Base-by-base conservation (phyloP, 805 yeast species). In the Ogataea paraovalis region DNA sequence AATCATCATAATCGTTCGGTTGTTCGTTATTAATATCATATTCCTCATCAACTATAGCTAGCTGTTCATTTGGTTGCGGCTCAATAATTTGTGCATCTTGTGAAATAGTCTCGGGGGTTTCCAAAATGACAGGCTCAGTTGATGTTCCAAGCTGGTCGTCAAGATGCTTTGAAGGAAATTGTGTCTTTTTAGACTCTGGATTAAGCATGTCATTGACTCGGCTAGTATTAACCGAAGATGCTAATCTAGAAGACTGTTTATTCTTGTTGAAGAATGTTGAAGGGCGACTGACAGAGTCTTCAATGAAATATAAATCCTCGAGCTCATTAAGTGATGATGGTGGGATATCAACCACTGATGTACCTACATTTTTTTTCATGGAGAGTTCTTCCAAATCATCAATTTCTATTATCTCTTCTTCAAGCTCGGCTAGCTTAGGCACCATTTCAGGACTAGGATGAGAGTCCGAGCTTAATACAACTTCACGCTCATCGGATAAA, bases 321-420 rank as follows among this genome's bases (percentile, higher is more conserved):
- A 57, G 43, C 21, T 58, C 62, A 45, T 62, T 52, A 41, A 57
- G 50, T 61, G 80, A 54, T 62, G 77, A 64, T 9, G 68, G 40
- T 0, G 80, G 80, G 34, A 69, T 71, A 48, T 75, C 78, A 2
- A 61, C 62, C 1, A 54, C 50, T 30, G 47, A 52, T 8, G 18
- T 23, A 5, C 27, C 40, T 4, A 25, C 22, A 10, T 42, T 25
- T 9, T 45, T 18, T 7, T 30, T 32, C 8, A 13, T 16, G 13
- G 42, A 27, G 1, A n/a, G 40, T 13, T 52, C 58, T 19, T 59
- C 62, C 32, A 57, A 41, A 27, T 60, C 64, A 43, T 63, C 67
- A 10, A 46, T 46, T 12, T 59, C 62, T 3, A 60, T 53, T 8
- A 62, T 45, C 43, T 61, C 64, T 19, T 58, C 59, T 32, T 52